Conservation (phyloP, 495 filamentous ascomycete genomes). For the Chaetomium cochliodes region DNA sequence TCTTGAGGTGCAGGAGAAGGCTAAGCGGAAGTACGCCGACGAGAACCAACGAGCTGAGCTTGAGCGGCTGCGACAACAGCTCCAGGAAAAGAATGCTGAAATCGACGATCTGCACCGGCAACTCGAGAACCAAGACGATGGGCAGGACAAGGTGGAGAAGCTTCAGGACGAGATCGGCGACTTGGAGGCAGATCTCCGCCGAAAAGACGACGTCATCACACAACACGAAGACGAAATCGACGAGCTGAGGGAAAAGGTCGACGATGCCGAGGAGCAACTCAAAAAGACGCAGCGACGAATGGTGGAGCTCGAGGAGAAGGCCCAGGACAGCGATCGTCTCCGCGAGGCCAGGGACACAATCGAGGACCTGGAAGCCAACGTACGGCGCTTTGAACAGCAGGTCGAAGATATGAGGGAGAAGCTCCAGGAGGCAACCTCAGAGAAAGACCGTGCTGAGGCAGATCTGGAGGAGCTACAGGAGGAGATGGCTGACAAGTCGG, state of each 20-base stretch:
- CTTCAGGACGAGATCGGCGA: constrained; percentile 60
- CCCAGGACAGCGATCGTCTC: constrained; percentile 52
- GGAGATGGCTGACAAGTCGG: constrained; percentile 75
- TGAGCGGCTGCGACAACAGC: constrained; percentile 51
- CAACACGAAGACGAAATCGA: constrained; percentile 48
- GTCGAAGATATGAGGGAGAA: constrained; percentile 59
- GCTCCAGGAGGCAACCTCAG: constrained; percentile 59
- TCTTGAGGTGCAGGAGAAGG: constrained; percentile 72
- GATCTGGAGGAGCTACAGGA: constrained; percentile 67
- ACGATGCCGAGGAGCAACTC: constrained; percentile 53
- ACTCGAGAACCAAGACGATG: constrained; percentile 51
- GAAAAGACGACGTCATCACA: constrained; percentile 49
- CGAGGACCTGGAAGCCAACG: constrained; percentile 45
- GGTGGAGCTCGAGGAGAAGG: constrained; percentile 61
- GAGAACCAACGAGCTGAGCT: constrained; percentile 59
- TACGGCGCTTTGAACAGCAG: constrained; percentile 48
- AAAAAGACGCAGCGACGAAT: constrained; percentile 57
- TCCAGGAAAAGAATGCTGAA: constrained; percentile 52
- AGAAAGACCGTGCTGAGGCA: constrained; percentile 57
- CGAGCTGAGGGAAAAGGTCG: constrained; percentile 47
- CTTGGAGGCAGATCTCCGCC: constrained; percentile 58
- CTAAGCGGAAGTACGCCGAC: constrained; percentile 70
- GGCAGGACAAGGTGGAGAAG: constrained; percentile 46
- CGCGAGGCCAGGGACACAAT: constrained; percentile 56
- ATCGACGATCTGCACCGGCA: constrained; percentile 53